Evolutionary conservation across 2,329 filamentous ascomycete species (phyloP).

Genomic region (Teratosphaeria gauchensis): DNA sequence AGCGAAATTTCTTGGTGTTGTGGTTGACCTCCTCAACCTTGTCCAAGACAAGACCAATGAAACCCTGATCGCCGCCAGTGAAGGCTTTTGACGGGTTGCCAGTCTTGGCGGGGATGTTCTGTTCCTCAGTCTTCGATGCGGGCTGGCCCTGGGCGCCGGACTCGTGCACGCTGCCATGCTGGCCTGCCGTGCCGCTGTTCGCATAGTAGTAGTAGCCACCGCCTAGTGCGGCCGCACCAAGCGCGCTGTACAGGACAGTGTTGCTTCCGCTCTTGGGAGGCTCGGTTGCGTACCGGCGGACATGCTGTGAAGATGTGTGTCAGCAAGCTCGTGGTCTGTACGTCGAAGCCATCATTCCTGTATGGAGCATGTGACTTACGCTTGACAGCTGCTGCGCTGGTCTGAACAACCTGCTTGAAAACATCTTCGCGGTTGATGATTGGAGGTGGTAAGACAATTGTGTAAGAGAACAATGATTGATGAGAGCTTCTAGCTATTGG

Average conservation of each 20-base stretch:
- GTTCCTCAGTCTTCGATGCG: conserved; percentile 7
- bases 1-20: conserved; percentile 90
- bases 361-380: conserved; percentile 6
- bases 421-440: conserved; percentile 26
- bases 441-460: not conserved
- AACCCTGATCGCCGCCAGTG: conserved; percentile 82
- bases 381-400: conserved; percentile 31
- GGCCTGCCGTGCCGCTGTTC: not conserved
- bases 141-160: conserved; percentile 6
- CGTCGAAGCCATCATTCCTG: not conserved
- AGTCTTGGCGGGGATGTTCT: conserved; percentile 20
- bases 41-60: conserved; percentile 69
- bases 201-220: conserved; percentile 45
- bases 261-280: conserved; percentile 43
- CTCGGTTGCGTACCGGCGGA: conserved; percentile 64
- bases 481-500: not conserved
- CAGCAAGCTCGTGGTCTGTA: not conserved
- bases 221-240: conserved; percentile 48
- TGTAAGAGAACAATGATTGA: not conserved
- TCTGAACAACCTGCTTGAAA: conserved; percentile 34
- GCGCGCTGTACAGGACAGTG: conserved; percentile 53
- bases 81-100: conserved; percentile 45
- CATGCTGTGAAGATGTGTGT: conserved; percentile 37
- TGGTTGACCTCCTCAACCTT: conserved; percentile 74
- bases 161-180: conserved; percentile 6